These are phyloP conservation scores for Plasmodium ovale DNA, from an alignment of 169 alveolate species.

Conservation along the genomic window DNA sequence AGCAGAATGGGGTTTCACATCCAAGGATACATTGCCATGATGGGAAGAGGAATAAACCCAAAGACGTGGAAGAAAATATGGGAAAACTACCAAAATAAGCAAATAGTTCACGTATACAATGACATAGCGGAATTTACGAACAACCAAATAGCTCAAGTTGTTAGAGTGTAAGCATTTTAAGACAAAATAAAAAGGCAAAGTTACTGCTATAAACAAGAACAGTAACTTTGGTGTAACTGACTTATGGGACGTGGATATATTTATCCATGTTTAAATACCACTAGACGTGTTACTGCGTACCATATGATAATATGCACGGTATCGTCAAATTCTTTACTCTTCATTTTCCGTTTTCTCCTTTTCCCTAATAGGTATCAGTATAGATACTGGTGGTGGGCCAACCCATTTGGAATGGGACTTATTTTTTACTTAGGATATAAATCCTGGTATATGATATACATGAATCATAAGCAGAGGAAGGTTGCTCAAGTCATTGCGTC, in stretches of 20 bases:
- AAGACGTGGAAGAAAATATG: constrained; percentile 83
- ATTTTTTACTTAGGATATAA: constrained; percentile 87
- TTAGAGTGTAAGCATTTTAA: constrained; percentile 78
- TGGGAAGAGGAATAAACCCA: constrained; percentile 86
- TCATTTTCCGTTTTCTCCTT: not conserved
- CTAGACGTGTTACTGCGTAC: not conserved
- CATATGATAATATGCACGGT: no score
- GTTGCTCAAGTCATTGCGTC: constrained; percentile 92
- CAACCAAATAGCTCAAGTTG: constrained; percentile 84
- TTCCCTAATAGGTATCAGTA: constrained; percentile 77
- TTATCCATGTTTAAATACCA: not conserved
- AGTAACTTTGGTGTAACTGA: no score
- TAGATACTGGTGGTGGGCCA: constrained; percentile 93
- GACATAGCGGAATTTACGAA: constrained; percentile 79
- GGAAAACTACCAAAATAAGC: constrained; percentile 81
- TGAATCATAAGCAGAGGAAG: constrained; percentile 90
- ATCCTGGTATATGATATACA: constrained; percentile 89
- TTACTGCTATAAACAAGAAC: no score
- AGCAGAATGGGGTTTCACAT: constrained; percentile 85
- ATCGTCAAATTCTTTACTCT: not conserved
- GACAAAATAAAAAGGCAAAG: no score
- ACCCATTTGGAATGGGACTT: constrained; percentile 91
- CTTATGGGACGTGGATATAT: not conserved
- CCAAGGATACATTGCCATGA: constrained; percentile 84
- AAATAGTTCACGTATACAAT: constrained; percentile 78